Base-by-base conservation (phyloP, 2,329 filamentous ascomycete species). In the Alternaria infectoria region DNA sequence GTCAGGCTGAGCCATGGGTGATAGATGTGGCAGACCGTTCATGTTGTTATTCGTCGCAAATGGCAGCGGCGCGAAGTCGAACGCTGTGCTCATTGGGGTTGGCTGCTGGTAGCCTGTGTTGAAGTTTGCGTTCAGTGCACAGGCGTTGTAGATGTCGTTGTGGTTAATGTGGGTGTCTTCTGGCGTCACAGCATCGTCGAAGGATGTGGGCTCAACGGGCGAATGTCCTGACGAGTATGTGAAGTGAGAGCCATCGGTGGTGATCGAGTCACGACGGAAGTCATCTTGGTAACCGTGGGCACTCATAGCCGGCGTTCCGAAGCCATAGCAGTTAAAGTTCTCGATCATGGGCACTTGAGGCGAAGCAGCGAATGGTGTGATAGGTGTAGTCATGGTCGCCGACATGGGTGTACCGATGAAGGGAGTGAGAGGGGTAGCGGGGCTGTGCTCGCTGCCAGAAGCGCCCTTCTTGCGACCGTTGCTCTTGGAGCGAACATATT, bases 401-500 rank as follows among this genome's bases (percentile, higher is more conserved):
- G 79, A 81, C 57, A 72, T 64, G 2, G 79, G 79, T 19, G 79
- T 81, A 25, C 68, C 68, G 15, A 78, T 65, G 61, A 79, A 79
- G 7, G 79, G 79, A 56, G 79, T 80, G 17, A 77, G 71, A 19
- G 78, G 77, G 32, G 73, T 74, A 12, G 68, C 57, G 17, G 72
- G 72, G 64, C 72, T 77, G 23, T 70, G 73, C 28, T 70, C 74
- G 40, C 69, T 69, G 46, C 62, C 57, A 15, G 72, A 64, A 21
- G 72, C 63, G 28, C 70, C 65, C 74, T 79, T 80, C 69, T 79
- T 80, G 40, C 75, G 73, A 57, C 92, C 91, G 76, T 96, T 97
- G 80, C 91, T 94, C 87, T 97, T 97, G 63, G 93, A 95, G 68
- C 95, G 91, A 59, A 94, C 87, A 72, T 97, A 97, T n/a, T 86